Base-by-base conservation (phyloP, 495 filamentous ascomycete species). In the Cercophora sp. region DNA sequence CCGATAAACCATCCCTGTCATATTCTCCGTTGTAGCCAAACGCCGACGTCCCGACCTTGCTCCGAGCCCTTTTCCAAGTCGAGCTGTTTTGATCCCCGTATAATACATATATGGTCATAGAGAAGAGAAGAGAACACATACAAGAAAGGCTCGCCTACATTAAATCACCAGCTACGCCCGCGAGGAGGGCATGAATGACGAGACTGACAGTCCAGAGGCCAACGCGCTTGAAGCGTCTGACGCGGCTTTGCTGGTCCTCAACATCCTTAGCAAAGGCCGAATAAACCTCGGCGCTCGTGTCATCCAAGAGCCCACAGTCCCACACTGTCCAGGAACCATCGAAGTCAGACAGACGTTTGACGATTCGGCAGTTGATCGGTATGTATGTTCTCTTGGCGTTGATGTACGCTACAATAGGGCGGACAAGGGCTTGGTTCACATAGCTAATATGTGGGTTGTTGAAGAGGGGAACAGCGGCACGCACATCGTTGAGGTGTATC, bases 331-430 rank as follows among this genome's bases (percentile, higher is more conserved):
- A 98, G 56, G 86, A 87, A 15, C 93, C 93, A 66, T 98, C 90
- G 60, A 97, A 98, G 67, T 98, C 93, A 48, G 78, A 75, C 8
- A 80, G 78, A 2, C 79, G 81, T 71, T 98, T 98, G 54, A 96
- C 87, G 48, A 98, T 87, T 46, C 92, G 87, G 71, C 93, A 97
- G 52, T 86, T 87, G 62, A 98, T 85, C 8, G 93, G 94, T 41
- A 98, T 97, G 64, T 95, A 96, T 0, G 90, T 91, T 60, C 83
- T 85, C 64, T 86, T 83, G 25, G 88, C 88, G 68, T 98, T 98
- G 70, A 98, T 96, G 63, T 96, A 98, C 1, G 93, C 94, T n/a
- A 98, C 93, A 49, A 98, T 98, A 13, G 93, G 93, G 22, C 93
- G 82, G 34, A 97, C 86, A 5, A 98, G 81, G 2, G 93, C 93